phyloP scores from a whole-genome alignment of 2,329 filamentous ascomycete species.

The Acrocalymma vagum region DNA sequence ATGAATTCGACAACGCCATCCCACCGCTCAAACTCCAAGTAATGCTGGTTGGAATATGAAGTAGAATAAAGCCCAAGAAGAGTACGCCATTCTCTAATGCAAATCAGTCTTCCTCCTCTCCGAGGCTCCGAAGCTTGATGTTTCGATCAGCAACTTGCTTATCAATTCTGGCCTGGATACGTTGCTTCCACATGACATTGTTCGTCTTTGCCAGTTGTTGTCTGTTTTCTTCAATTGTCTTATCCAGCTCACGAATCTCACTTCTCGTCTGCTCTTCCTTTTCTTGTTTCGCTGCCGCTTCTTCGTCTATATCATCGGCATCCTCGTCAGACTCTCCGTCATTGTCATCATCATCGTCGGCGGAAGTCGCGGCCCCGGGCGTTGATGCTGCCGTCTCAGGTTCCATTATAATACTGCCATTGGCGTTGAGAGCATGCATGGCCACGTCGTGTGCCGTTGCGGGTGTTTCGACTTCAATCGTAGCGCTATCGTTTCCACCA shows the following conservation, averaged over 20 bases:
- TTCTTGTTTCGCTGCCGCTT: constrained; percentile 57
- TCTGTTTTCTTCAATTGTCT: constrained; percentile 56
- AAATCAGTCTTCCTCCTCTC: constrained; percentile 37
- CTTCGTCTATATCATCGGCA: constrained; percentile 57
- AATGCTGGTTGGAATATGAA: too few species aligned
- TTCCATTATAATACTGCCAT: constrained; percentile 34
- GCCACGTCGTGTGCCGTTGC: constrained; percentile 47
- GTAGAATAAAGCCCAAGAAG: too few species aligned
- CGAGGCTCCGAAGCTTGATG: constrained; percentile 60
- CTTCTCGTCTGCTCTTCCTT: constrained; percentile 58
- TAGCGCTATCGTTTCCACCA: constrained; percentile 29
- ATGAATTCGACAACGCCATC: too few species aligned
- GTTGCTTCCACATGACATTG: constrained; percentile 58
- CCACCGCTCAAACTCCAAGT: too few species aligned
- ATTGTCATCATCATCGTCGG: constrained; percentile 52
- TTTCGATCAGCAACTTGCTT: constrained; percentile 58
- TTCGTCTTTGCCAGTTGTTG: too few species aligned
- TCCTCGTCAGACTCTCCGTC: constrained; percentile 56
- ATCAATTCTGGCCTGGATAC: constrained; percentile 58
- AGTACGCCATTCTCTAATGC: too few species aligned
- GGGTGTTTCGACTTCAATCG: constrained; percentile 41
- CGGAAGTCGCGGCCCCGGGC: constrained; percentile 40
- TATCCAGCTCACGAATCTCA: constrained; percentile 64
- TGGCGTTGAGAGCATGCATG: constrained; percentile 45
- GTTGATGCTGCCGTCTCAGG: constrained; percentile 42